Evolutionary conservation across 2,329 filamentous ascomycete genomes (phyloP).

Genomic region (Pyrenophora graminea): DNA sequence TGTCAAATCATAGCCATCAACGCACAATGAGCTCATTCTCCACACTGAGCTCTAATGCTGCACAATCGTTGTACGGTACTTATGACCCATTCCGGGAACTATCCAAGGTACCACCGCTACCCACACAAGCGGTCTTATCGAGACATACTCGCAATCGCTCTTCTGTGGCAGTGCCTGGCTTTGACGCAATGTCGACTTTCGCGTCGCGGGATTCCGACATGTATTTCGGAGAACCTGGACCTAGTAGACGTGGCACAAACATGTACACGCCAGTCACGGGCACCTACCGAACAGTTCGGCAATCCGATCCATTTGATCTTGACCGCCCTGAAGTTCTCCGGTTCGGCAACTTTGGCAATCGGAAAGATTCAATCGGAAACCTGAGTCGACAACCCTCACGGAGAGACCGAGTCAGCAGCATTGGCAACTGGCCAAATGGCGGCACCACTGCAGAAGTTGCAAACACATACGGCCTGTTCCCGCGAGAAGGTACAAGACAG

Average conservation of each 20-base stretch:
- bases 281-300: slow-evolving; percentile 35
- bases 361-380: slow-evolving; percentile 34
- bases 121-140: slow-evolving; percentile 28
- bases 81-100: slow-evolving; percentile 36
- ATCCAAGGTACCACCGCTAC: slow-evolving; percentile 26
- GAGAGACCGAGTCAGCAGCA: slow-evolving; percentile 34
- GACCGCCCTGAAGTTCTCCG: slow-evolving; percentile 47
- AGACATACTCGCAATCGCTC: slow-evolving; percentile 27
- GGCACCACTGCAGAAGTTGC: not conserved
- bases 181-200: slow-evolving; percentile 28
- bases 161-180: slow-evolving; percentile 27
- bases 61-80: slow-evolving; percentile 33
- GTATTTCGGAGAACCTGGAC: slow-evolving; percentile 43
- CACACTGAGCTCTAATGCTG: slow-evolving; percentile 36
- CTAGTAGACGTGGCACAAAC: slow-evolving; percentile 38
- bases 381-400: slow-evolving; percentile 35
- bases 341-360: slow-evolving; percentile 35
- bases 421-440: slow-evolving; percentile 33
- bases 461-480: slow-evolving; percentile 22
- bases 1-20: slow-evolving; percentile 27
- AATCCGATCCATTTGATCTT: slow-evolving; percentile 49
- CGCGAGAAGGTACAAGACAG: slow-evolving; percentile 20
- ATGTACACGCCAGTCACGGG: slow-evolving; percentile 25
- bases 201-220: slow-evolving; percentile 33
- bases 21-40: slow-evolving; percentile 37